Evolutionary conservation across 768 basidiomycete species (phyloP).

Genomic region (Kondoa subrosea): DNA sequence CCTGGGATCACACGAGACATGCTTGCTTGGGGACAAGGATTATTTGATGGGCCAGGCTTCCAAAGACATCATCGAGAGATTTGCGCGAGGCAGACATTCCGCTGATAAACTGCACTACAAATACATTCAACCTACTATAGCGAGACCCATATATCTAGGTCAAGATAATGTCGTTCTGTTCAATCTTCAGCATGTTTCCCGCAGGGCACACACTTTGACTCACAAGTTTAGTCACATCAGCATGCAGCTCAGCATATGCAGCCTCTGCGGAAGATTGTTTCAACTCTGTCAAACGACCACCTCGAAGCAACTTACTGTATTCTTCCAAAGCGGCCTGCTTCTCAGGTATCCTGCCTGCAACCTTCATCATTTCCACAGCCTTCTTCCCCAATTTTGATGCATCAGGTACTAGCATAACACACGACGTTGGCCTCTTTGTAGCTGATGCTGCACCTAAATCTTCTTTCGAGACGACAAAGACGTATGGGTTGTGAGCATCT

Average conservation of each 20-base stretch:
- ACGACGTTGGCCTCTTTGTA: slow-evolving; percentile 95
- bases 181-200: neutral
- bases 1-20: neutral
- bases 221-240: neutral
- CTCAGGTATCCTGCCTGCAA: slow-evolving; percentile 10
- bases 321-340: slow-evolving; percentile 4
- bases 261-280: neutral
- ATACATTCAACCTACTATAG: no score
- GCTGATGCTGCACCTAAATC: slow-evolving; percentile 88
- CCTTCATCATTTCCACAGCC: slow-evolving; percentile 40
- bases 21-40: neutral
- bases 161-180: neutral
- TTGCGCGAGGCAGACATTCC: no score
- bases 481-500: slow-evolving; percentile 77
- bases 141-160: no score
- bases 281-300: neutral
- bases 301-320: neutral
- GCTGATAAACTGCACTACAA: no score
- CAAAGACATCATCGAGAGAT: no score
- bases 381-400: slow-evolving; percentile 49
- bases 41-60: no score
- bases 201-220: neutral
- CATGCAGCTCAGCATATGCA: neutral
- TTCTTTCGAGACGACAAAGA: slow-evolving; percentile 81
- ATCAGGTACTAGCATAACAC: slow-evolving; percentile 81